Base-by-base conservation (phyloP, 202 grass and related monocot genomes). In the Alloteropsis angusta region DNA sequence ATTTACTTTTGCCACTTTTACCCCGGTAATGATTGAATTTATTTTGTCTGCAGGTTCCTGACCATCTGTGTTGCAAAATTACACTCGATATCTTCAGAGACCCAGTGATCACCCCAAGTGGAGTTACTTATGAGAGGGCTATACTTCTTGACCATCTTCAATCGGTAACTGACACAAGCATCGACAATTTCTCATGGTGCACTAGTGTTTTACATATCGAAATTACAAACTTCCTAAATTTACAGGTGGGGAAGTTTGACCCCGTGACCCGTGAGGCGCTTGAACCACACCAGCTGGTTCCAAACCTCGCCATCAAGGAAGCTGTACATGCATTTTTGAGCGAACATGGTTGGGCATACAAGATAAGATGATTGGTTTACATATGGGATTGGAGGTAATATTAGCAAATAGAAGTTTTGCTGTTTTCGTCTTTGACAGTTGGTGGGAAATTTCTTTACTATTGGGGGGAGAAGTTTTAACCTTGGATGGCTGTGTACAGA, bases 31-130 rank as follows among this genome's bases (percentile, higher is more conserved):
- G n/a, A 75, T 48, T 21, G 9, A 22, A 15, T 26, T 23, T 53
- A 19, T 39, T 17, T 56, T 65, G 43, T 58, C 36, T 87, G 82
- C 82, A 98, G 95, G 87, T 98, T 60, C 95, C 95, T 54, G 95
- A 95, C 17, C 90, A 94, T 74, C 88, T 98, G 11, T 95, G 89
- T 39, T 98, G 95, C 83, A 94, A 97, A 83, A 94, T 97, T 60
- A 94, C 91, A 52, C 91, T 94, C 39, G 91, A 97, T 66, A 79
- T 95, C 69, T 90, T 90, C 66, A 77, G 92, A 47, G 95, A 98
- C 56, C 95, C 95, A n/a, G 95, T 98, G 66, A 90, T 94, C 53
- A 94, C 91, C 42, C 95, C 95, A 72, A 90, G 86, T 3, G 95
- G 95, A 75, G 71, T 98, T 72, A 94, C 95, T 35, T 98, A 98